A percentile compares a stretch with the other conserved stretches of the same genome.
Conservation (phyloP, 2,329 filamentous ascomycete species). For the Conoideocrella luteorostrata region DNA sequence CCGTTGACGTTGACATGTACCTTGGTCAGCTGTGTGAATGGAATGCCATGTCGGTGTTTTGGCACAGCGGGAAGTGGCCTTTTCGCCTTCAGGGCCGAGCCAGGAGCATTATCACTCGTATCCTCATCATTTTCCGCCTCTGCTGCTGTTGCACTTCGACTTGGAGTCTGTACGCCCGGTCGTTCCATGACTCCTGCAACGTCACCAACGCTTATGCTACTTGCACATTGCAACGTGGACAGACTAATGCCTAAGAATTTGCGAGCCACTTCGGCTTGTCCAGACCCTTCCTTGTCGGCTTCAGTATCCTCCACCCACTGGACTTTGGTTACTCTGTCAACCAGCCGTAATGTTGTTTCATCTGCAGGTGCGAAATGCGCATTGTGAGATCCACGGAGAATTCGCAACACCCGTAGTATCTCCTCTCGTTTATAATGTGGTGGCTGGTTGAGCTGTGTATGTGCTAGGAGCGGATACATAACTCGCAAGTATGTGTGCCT, state of each 20-base stretch:
- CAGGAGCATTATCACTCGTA: conserved; percentile 10
- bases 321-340: conserved; percentile 67
- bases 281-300: conserved; percentile 25
- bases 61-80: conserved; percentile 49
- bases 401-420: conserved; percentile 65
- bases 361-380: conserved; percentile 75
- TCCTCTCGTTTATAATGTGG: conserved; percentile 91
- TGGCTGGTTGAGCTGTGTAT: conserved; percentile 81
- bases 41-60: conserved; percentile 48
- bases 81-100: conserved; percentile 27
- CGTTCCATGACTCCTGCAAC: conserved; percentile 76
- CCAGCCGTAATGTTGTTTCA: conserved; percentile 70
- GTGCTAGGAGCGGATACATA: conserved; percentile 79
- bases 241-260: conserved; percentile 68
- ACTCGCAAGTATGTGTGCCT: conserved; percentile 94
- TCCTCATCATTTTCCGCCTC: too few relatives aligned
- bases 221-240: conserved; percentile 57
- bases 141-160: conserved; percentile 41
- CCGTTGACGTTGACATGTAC: conserved; percentile 23
- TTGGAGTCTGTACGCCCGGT: conserved; percentile 75
- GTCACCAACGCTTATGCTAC: conserved; percentile 68
- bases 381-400: conserved; percentile 59
- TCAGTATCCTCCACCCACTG: conserved; percentile 53
- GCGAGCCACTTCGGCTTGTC: conserved; percentile 42
- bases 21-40: conserved; percentile 30